Percentiles rank a stretch among this genome's conserved stretches.
phyloP scores from a whole-genome alignment of 495 filamentous ascomycete genomes.

The Halenospora varia region DNA sequence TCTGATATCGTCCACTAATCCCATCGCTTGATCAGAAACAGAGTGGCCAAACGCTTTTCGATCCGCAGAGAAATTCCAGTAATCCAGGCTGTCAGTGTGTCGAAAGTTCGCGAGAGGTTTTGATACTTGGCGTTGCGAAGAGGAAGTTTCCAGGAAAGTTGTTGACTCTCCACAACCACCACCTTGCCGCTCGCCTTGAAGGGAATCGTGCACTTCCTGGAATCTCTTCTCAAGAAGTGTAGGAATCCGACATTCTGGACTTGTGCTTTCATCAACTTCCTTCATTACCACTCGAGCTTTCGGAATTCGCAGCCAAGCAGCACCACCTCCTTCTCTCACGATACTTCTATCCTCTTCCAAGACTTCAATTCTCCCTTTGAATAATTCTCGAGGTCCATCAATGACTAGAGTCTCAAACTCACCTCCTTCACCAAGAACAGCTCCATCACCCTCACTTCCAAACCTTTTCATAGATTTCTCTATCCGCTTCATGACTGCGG shows the following conservation, averaged over 20 bases:
- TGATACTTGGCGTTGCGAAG: too few relatives aligned
- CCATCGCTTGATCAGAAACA: constrained; percentile 33
- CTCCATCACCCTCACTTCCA: constrained; percentile 56
- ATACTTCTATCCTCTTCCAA: constrained; percentile 46
- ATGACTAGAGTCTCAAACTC: constrained; percentile 95
- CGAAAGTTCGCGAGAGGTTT: too few relatives aligned
- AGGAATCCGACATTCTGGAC: constrained; percentile 15
- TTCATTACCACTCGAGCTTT: constrained; percentile 21
- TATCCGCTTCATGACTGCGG: constrained; percentile 46
- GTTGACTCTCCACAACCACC: background rate
- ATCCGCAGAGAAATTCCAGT: constrained; percentile 11
- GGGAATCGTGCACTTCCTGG: background rate
- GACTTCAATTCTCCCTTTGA: constrained; percentile 67
- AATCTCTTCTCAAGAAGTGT: constrained; percentile 20
- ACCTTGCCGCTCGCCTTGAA: background rate
- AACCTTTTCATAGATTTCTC: constrained; percentile 65
- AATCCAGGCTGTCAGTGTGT: background rate
- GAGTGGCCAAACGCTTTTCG: background rate
- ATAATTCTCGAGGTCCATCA: constrained; percentile 68
- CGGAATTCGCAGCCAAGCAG: constrained; percentile 35
- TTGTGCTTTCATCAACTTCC: constrained; percentile 2
- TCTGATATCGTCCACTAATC: constrained; percentile 30
- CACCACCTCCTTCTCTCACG: constrained; percentile 65
- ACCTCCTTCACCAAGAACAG: constrained; percentile 85
- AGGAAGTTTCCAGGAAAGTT: too few relatives aligned